Percentiles rank a stretch among this genome's conserved stretches.
phyloP scores from a whole-genome alignment of 805 yeast genomes.

The Candida caryicola region DNA sequence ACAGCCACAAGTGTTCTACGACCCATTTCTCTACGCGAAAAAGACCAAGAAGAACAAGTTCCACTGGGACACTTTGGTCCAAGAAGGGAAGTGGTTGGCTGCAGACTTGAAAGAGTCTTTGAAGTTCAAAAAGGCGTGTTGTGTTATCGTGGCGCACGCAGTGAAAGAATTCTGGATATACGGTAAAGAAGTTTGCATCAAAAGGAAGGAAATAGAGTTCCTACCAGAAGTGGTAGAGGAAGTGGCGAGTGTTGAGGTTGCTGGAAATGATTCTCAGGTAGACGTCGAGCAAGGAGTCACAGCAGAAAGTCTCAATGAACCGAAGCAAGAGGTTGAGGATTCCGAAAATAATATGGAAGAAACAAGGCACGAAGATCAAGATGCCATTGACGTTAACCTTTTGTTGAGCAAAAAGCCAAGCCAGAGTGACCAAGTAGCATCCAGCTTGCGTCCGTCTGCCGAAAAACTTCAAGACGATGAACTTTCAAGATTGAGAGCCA shows the following conservation, averaged over 20 bases:
- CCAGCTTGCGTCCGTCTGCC: neutral
- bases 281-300: neutral
- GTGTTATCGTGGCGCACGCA: constrained; percentile 67
- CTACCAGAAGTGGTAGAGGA: constrained; percentile 11
- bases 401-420: constrained; percentile 12
- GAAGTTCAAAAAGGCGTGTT: constrained; percentile 67
- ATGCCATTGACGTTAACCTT: constrained; percentile 3
- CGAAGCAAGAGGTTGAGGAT: neutral
- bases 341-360: constrained; percentile 1
- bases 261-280: neutral
- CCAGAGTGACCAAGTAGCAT: constrained; percentile 29
- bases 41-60: constrained; percentile 35
- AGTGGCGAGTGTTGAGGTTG: neutral
- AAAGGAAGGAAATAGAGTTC: constrained; percentile 42
- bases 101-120: constrained; percentile 69
- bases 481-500: neutral
- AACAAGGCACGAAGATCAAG: neutral
- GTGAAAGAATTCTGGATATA: constrained; percentile 73
- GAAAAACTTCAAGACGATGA: constrained; percentile 3
- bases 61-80: constrained; percentile 71
- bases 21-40: constrained; percentile 50
- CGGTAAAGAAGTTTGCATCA: constrained; percentile 66
- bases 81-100: constrained; percentile 84
- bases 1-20: constrained; percentile 70
- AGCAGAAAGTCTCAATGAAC: constrained; percentile 1